Base-by-base conservation (phyloP, 495 filamentous ascomycete genomes). In the Lentithecium fluviatile region DNA sequence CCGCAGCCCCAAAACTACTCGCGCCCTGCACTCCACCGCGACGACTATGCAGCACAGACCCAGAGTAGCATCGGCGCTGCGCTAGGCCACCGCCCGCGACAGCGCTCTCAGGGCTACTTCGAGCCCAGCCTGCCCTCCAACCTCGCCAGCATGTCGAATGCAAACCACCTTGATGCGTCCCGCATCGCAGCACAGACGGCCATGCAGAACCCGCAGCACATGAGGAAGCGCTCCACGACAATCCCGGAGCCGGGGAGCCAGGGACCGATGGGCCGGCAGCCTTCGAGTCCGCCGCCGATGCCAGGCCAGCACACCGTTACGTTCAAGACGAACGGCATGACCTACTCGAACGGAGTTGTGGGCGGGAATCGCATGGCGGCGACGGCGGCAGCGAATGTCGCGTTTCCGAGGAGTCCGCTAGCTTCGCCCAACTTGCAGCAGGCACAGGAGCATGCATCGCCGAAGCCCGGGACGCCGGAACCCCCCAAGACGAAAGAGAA, bases 121-220 rank as follows among this genome's bases (percentile, higher is more conserved):
- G 91, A 97, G 73, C 88, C 92, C 5, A 85, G 85, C 26, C 75
- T 96, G 32, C 89, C 90, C 1, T 89, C 89, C 68, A 81, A 78
- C 73, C 80, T 78, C 70, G 74, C 78, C 73, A 77, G 69, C 46
- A 57, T 55, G 54, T 17, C 52, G 2, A 55, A 52, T 52, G 12
- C 37, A 20, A 54, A 53, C 49, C 32, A 64, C 46, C 75, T 89
- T 45, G 84, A 85, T 2, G 89, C 91, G 7, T 93, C 89, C 60
- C 84, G 90, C 69, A 95, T 95, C 65, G 92, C 92, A 19, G 92
- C 91, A 23, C 92, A 97, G 75, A 84, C 92, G 19, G 91, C 91
- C 23, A 92, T 96, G 84, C 88, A 87, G 52, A 78, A 54, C 75
- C 81, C 48, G 24, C 79, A 79, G 51, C 77, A 79, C 53, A 79